Evolutionary conservation across 192 early-diverging fungal genomes (phyloP), one percentile per base, ranked within the genome.

Genomic region (Backusella circina): DNA sequence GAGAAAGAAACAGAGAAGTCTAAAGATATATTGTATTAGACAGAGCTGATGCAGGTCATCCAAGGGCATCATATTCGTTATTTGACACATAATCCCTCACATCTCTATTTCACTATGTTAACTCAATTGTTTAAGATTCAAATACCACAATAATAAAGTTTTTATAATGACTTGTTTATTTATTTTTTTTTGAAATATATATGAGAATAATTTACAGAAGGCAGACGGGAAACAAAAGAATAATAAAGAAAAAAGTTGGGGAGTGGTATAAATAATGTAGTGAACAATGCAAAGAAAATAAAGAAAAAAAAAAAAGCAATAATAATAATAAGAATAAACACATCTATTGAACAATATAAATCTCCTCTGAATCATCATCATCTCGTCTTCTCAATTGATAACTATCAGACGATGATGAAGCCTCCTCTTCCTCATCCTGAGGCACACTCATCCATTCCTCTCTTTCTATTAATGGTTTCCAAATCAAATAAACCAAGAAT

Each of bases 51-150:
- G 10, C 76, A 77, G 31, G 61, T 57, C 3, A 72, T 77, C 41
- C 39, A 35, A n/a, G 76, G 76, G 0, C 15, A 72, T 65, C 54
- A 54, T 23, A 77, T 77, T 36, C 64, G 36, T n/a, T 77, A 54
- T 51, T 31, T 77, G 23, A 41, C 69, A 16, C 54, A 61, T 28
- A 61, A 61, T 61, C 0, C 54, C 8, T 61, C 54, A 9, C 54
- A 61, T 9, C 23, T 61, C 12, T 61, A 61, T 26, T 28, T 61
- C 10, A 28, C 54, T 1, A 61, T 61, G 54, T 9, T 12, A 1
- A 61, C 54, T 12, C 21, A 61, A 61, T 12, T 61, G 21, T 61
- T 15, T 23, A 61, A 61, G 54, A 61, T 61, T 61, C 54, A 61
- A 61, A 61, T 61, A 12, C 2, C n/a, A 57, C n/a, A 57, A 57